Conservation (phyloP, 768 basidiomycete genomes). For the Tulasnella calospora region DNA sequence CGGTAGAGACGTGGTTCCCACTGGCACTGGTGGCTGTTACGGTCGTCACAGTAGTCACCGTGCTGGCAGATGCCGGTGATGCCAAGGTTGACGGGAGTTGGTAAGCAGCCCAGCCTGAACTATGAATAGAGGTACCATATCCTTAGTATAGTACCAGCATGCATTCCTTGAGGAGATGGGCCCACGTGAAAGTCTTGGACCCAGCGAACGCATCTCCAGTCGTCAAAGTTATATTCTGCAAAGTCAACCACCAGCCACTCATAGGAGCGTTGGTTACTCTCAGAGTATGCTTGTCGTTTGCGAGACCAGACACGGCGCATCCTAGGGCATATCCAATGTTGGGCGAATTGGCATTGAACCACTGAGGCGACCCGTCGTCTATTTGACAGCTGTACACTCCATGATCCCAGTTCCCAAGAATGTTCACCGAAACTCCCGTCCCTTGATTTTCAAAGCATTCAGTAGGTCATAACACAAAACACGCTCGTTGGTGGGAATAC, state of each 20-base stretch:
- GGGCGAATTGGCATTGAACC: background rate
- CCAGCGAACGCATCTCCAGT: background rate
- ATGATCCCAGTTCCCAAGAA: constrained; percentile 4
- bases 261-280: background rate
- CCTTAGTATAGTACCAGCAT: too few relatives aligned
- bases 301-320: background rate
- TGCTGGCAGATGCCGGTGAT: background rate
- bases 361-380: constrained; percentile 7
- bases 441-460: background rate
- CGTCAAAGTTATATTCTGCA: background rate
- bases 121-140: background rate
- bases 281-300: background rate
- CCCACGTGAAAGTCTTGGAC: background rate
- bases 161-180: background rate
- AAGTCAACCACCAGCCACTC: constrained; percentile 6
- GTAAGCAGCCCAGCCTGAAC: background rate
- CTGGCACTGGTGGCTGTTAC: background rate
- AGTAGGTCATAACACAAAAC: too few relatives aligned
- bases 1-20: background rate
- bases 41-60: background rate
- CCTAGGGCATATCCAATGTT: background rate
- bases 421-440: background rate
- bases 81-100: background rate
- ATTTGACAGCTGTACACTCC: constrained; percentile 9
- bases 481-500: too few relatives aligned